Base-by-base conservation (phyloP, 208 protist genomes). In the Entamoeba moshkovskii region DNA sequence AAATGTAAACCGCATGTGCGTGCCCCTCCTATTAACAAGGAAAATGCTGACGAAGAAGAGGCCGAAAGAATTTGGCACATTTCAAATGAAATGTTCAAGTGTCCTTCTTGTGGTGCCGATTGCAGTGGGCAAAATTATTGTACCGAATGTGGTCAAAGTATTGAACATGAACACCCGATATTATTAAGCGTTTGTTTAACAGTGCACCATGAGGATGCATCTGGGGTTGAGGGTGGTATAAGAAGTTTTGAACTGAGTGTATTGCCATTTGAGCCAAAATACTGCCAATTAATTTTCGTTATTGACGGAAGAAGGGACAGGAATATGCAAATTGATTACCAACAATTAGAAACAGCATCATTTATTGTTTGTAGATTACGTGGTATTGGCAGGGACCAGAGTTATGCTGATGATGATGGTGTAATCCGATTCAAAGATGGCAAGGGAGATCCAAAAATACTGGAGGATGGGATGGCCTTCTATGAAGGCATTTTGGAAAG, bases 281-380 rank as follows among this genome's bases (percentile, higher is more conserved):
- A 85, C 25, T 85, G 59, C n/a, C 59, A 85, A 85, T 38, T 85
- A 38, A 85, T 85, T 85, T 85, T 85, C 3, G 33, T 85, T 85
- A 85, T 85, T 85, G 59, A 85, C n/a, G 59, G 59, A 85, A 85
- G 59, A 85, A 85, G 59, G n/a, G 59, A 85, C 25, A 85, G 59
- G n/a, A 85, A 85, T 85, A 85, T 85, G 59, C 59, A 85, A 38
- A 38, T 85, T 38, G 59, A 85, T 38, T 85, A 85, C 25, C 59
- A 85, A 85, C 59, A 85, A 85, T 4, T 85, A 42, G 59, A 85
- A 85, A 85, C 59, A 42, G 59, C 59, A 33, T 42, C 59, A 42
- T 85, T 85, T 4, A 85, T 85, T 85, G n/a, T 85, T 38, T 85
- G 29, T 42, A 85, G 59, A 85, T 22, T 85, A 13, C 33, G 0